Evolutionary conservation across 257 asterid genomes (phyloP), one percentile per base, ranked within the genome.

Genomic region (Gardenia jasminoides): DNA sequence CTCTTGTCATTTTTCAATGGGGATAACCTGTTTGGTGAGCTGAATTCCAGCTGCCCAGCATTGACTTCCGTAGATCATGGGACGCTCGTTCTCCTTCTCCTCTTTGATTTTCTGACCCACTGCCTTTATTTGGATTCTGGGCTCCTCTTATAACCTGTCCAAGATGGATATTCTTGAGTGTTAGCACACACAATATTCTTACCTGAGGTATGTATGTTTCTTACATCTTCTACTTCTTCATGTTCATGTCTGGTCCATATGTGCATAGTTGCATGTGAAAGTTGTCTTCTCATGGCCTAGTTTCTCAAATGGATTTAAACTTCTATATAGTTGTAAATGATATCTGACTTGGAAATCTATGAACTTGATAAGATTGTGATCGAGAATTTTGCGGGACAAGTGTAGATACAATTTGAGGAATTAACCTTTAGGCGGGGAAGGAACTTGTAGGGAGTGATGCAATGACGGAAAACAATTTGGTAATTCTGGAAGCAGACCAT

Each of bases 31-130:
- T 87, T 92, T 89, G 97, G 90, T 90, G 87, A 89, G 79, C 96
- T 76, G 85, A 83, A 89, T 76, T 89, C 92, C 94, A 92, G 91
- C 96, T 90, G 94, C 94, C 87, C 44, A 68, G 87, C 89, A 85
- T 92, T 90, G 92, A 92, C 96, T 90, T 88, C 74, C 88, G 11
- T 70, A 72, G 82, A 85, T 92, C 85, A 86, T 87, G 93, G 90
- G 79, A 79, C 84, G 83, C 93, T 85, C 90, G 84, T 84, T 75
- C 88, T 72, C 80, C 80, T 54, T n/a, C 62, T 54, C 26, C 30
- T 61, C 33, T 79, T 82, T 72, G 79, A 59, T 82, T 77, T 72
- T 24, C 13, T 22, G 46, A 36, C 16, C 28, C 64, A 31, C 74
- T 19, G 1, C 19, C 61, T 33, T 68, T 80, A 71, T 62, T 52